Base-by-base conservation (phyloP, 179 eudicot species). In the Beta lomatogona region DNA sequence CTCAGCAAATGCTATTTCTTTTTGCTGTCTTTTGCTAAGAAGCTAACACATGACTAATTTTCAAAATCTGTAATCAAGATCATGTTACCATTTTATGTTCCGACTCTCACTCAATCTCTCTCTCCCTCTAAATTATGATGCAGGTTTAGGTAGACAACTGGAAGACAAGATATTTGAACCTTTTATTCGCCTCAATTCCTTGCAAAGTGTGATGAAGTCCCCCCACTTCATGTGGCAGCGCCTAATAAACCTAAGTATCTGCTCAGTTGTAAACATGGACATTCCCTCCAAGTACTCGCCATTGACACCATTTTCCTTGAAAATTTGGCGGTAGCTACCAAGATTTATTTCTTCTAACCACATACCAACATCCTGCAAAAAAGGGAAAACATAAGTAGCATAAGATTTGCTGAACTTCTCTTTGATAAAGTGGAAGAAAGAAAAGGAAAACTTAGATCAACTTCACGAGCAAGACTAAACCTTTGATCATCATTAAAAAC, bases 161-260 rank as follows among this genome's bases (percentile, higher is more conserved):
- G 44, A 22, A 57, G 66, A 45, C 10, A 71, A 63, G 72, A 67
- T 11, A 22, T 36, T 53, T 11, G 18, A 80, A 94, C 98, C 98
- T 91, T 94, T 94, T 73, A 94, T 91, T 80, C 97, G 88, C 84
- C 98, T 91, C 71, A 94, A 89, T 85, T 94, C 98, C 87, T 91
- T 94, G 93, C 98, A 94, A 66, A 94, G 88, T 31, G 93, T 94
- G 83, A 94, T 94, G 82, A 94, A 94, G 82, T 94, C 98, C 50
- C 98, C 98, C 98, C 98, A 94, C 88, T 92, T 92, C 98, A 94
- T 92, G 87, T 94, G 98, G 87, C 98, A 92, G 72, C 93, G 89
- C 81, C 98, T 91, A 74, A 94, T 94, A 88, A 94, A 94, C 80
- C 97, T 81, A 76, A 94, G 98, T 80, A 94, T 94, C 86, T 94